These are phyloP conservation scores for Penicillium expansum DNA, from an alignment of 2,329 filamentous ascomycete species.

Conservation along the genomic window DNA sequence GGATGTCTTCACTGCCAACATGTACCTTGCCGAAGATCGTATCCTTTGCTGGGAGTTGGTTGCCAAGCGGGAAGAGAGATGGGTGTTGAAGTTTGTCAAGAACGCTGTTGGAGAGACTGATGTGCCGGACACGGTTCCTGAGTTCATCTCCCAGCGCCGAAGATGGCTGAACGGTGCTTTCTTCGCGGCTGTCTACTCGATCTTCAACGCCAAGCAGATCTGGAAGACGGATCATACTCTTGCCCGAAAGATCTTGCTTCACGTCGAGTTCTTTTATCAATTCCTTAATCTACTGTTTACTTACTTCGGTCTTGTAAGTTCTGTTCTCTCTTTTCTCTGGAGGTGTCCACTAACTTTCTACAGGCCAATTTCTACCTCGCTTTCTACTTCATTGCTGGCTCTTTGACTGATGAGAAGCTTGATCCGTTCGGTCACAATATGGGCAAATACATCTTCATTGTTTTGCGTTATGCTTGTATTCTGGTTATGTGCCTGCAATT, in stretches of 20 bases:
- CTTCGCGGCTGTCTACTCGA: slow-evolving; percentile 95
- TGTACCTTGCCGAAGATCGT: slow-evolving; percentile 98
- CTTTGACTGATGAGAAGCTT: slow-evolving; percentile 70
- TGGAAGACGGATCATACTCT: slow-evolving; percentile 91
- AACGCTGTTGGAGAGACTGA: slow-evolving; percentile 95
- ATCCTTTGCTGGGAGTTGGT: slow-evolving; percentile 98
- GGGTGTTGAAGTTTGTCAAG: slow-evolving; percentile 98
- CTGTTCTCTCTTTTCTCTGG: not conserved
- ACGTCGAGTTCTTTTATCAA: slow-evolving; percentile 95
- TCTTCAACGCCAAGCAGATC: slow-evolving; percentile 91
- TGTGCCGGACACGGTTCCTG: slow-evolving; percentile 89
- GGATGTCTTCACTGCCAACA: slow-evolving; percentile 96
- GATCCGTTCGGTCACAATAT: slow-evolving; percentile 92
- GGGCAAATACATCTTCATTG: slow-evolving; percentile 78
- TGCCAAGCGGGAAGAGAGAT: slow-evolving; percentile 88
- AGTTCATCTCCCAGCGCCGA: slow-evolving; percentile 94
- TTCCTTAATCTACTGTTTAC: slow-evolving; percentile 91
- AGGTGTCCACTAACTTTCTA: slow-evolving; percentile 12
- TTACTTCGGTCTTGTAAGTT: slow-evolving; percentile 76
- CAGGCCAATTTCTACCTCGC: slow-evolving; percentile 96
- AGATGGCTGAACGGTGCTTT: slow-evolving; percentile 98
- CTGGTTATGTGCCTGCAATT: slow-evolving; percentile 93
- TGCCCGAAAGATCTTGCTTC: slow-evolving; percentile 81
- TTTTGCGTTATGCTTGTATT: slow-evolving; percentile 80
- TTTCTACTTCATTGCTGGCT: slow-evolving; percentile 96